A percentile compares a stretch with the other conserved stretches of the same genome.
phyloP scores from a whole-genome alignment of 148 eudicot genomes.

The Silene latifolia region DNA sequence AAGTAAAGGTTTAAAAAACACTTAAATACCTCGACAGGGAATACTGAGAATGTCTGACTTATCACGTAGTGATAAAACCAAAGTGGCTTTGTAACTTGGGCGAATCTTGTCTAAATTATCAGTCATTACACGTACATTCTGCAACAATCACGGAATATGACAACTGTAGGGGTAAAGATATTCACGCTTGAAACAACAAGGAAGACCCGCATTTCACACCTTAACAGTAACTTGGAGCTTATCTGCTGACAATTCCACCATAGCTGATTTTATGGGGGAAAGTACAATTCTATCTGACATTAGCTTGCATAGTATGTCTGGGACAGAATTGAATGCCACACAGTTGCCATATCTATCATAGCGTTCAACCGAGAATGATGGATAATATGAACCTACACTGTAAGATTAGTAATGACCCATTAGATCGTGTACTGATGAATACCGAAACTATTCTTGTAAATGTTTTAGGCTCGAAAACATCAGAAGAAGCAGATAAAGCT shows the following conservation, averaged over 20 bases:
- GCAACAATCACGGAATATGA: conserved; percentile 10
- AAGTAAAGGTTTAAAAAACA: neutral
- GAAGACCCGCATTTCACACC: conserved; percentile 33
- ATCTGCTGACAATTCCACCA: conserved; percentile 31
- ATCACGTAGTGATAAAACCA: conserved; percentile 36
- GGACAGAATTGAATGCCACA: conserved; percentile 37
- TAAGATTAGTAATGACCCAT: conserved; percentile 7
- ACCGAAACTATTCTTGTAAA: neutral
- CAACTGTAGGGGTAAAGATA: neutral
- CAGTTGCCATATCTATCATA: conserved; percentile 45
- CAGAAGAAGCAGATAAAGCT: neutral
- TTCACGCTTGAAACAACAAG: neutral
- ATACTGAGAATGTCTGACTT: conserved; percentile 25
- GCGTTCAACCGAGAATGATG: conserved; percentile 38
- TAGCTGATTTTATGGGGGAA: conserved; percentile 18
- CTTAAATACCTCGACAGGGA: conserved; percentile 49
- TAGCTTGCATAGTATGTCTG: conserved; percentile 36
- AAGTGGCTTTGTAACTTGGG: conserved; percentile 47
- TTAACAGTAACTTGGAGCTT: conserved; percentile 26
- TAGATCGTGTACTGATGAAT: conserved; percentile 4
- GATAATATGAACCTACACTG: conserved; percentile 56
- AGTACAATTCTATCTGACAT: conserved; percentile 15
- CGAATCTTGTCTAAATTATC: conserved; percentile 46
- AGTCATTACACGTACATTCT: conserved; percentile 42
- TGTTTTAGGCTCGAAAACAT: neutral